Conservation (phyloP, 306 rosid genomes). For the Notholithocarpus densiflorus region DNA sequence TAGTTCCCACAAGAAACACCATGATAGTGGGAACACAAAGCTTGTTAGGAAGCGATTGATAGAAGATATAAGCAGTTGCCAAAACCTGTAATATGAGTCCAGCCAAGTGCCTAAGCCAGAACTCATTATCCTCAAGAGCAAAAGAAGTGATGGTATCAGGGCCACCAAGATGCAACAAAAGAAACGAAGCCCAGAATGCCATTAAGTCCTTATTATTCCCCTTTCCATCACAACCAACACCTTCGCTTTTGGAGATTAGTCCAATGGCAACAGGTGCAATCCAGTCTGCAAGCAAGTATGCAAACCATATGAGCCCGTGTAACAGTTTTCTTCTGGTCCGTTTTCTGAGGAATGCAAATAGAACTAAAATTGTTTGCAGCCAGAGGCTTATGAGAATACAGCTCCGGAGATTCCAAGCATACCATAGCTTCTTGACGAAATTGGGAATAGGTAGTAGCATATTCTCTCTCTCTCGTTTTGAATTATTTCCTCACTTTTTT, state of each 20-base stretch:
- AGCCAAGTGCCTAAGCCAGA: conserved; percentile 30
- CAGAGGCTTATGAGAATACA: conserved; percentile 16
- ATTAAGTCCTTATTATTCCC: not conserved
- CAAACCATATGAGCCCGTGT: conserved; percentile 9
- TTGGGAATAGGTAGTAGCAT: too few relatives aligned
- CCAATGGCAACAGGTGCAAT: conserved; percentile 26
- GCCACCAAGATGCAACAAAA: conserved; percentile 37
- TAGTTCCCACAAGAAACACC: conserved; percentile 19
- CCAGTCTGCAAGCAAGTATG: conserved; percentile 30
- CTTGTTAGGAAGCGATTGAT: not conserved
- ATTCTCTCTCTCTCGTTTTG: too few relatives aligned
- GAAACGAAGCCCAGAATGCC: conserved; percentile 35
- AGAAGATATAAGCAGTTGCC: conserved; percentile 12
- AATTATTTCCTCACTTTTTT: too few relatives aligned
- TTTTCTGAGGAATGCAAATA: conserved; percentile 8
- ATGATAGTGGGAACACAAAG: conserved; percentile 8
- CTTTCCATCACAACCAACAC: too few relatives aligned
- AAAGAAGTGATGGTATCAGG: conserved; percentile 35
- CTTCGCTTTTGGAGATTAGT: conserved; percentile 11
- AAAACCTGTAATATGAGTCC: conserved; percentile 20
- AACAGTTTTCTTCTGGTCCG: conserved; percentile 11
- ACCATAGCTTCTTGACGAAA: not conserved
- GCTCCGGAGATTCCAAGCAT: conserved; percentile 4
- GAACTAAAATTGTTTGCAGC: not conserved
- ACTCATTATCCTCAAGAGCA: conserved; percentile 35